Percentiles rank a stretch among this genome's conserved stretches.
Evolutionary conservation across 2,329 filamentous ascomycete species (phyloP).

Genomic region (Trichoderma oligosporum): DNA sequence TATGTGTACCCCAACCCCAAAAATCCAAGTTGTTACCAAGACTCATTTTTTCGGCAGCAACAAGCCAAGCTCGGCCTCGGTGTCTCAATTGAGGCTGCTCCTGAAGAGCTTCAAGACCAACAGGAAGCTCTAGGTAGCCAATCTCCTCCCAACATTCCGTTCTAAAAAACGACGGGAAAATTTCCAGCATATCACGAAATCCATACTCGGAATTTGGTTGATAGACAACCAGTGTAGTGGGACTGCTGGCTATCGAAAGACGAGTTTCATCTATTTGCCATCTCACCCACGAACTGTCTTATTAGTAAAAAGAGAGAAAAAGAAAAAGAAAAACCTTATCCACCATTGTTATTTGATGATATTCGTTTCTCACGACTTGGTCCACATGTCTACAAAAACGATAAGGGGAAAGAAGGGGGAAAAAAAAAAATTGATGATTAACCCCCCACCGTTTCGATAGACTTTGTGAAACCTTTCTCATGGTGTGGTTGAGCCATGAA

Average conservation of each 20-base stretch:
- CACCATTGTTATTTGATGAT: constrained; percentile 24
- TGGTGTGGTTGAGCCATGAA: not conserved
- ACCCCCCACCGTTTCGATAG: constrained; percentile 11
- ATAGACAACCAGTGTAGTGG: constrained; percentile 29
- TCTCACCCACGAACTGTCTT: constrained; percentile 28
- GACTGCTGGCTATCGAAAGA: constrained; percentile 25
- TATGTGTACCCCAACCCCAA: constrained; percentile 48
- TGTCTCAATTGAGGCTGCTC: constrained; percentile 82
- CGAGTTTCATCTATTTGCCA: constrained; percentile 24
- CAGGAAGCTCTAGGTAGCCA: constrained; percentile 60
- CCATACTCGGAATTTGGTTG: constrained; percentile 23
- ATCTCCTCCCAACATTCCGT: constrained; percentile 57
- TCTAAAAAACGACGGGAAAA: constrained; percentile 44
- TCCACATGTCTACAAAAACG: constrained; percentile 6
- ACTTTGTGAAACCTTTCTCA: constrained; percentile 13
- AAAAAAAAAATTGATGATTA: not conserved
- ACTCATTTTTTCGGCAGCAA: constrained; percentile 56
- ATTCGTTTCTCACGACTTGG: not conserved
- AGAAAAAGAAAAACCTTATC: not conserved
- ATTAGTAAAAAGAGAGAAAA: constrained; percentile 24
- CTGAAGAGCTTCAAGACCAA: constrained; percentile 83
- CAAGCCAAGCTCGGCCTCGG: constrained; percentile 91
- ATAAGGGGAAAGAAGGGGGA: not conserved
- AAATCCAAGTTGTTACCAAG: not conserved
- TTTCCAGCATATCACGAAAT: constrained; percentile 22